phyloP scores from a whole-genome alignment of 192 early-diverging fungal genomes.

The Phlyctochytrium bullatum region DNA sequence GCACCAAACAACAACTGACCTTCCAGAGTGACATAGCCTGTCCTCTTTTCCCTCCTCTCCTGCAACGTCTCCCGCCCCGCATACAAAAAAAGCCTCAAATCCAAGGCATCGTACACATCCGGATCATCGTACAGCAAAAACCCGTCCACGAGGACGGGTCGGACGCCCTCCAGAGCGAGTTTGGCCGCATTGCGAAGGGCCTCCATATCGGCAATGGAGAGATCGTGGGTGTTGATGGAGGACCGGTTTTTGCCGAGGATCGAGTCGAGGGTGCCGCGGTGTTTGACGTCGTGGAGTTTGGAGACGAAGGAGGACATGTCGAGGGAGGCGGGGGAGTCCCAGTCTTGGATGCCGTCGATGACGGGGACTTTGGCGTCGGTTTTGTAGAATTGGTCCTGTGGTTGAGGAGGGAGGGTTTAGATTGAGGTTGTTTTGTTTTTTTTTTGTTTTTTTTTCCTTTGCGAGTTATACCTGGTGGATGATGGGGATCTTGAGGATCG shows the following conservation, averaged over 20 bases:
- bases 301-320: constrained; percentile 8
- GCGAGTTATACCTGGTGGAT: constrained; percentile 25
- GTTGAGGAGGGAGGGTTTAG: not conserved
- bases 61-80: constrained; percentile 63
- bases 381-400: constrained; percentile 27
- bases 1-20: constrained; percentile 41
- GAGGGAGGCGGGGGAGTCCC: constrained; percentile 27
- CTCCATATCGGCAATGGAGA: not conserved
- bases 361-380: constrained; percentile 23
- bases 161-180: not conserved
- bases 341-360: constrained; percentile 13
- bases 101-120: constrained; percentile 38
- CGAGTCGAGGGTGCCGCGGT: not conserved
- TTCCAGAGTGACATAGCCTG: constrained; percentile 72
- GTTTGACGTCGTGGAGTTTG: not conserved
- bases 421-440: too few relatives aligned
- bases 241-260: not conserved
- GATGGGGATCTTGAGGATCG: constrained; percentile 15
- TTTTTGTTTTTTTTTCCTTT: too few relatives aligned
- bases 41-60: constrained; percentile 58
- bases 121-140: constrained; percentile 71
- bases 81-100: constrained; percentile 56
- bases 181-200: not conserved
- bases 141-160: constrained; percentile 68
- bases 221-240: not conserved